phyloP scores from a whole-genome alignment of 768 basidiomycete genomes.

The Panaeolus papilionaceus region DNA sequence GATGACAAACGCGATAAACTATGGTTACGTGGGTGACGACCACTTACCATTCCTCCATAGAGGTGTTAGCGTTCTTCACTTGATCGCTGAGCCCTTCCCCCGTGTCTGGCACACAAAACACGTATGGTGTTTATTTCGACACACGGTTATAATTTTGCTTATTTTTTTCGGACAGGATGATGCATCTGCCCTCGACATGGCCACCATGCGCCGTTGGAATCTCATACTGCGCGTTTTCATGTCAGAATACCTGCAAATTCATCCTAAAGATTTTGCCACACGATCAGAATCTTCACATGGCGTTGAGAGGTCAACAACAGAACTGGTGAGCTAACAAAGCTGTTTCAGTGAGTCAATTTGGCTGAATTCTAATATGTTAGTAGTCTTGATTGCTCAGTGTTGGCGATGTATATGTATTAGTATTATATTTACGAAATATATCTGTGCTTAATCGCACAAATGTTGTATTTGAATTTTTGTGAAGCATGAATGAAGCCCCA shows the following conservation, averaged over 20 bases:
- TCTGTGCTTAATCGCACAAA: not conserved
- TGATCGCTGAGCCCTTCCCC: constrained; percentile 92
- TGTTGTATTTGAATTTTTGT: not conserved
- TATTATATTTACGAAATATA: not conserved
- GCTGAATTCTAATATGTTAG: constrained; percentile 9
- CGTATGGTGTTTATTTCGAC: constrained; percentile 50
- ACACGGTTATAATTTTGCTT: not conserved
- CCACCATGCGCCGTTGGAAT: constrained; percentile 91
- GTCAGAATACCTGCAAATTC: constrained; percentile 85
- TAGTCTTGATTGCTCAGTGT: constrained; percentile 4
- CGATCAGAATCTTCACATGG: constrained; percentile 30
- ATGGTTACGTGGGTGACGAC: constrained; percentile 85
- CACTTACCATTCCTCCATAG: constrained; percentile 86
- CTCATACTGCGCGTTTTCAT: constrained; percentile 87
- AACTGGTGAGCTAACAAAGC: constrained; percentile 46
- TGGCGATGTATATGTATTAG: not conserved
- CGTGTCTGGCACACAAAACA: constrained; percentile 83
- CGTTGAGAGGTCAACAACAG: constrained; percentile 45
- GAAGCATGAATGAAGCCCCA: constrained; percentile 3
- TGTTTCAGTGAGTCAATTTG: not conserved
- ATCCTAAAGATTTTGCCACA: constrained; percentile 49
- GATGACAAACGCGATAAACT: constrained; percentile 39
- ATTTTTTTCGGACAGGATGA: constrained; percentile 71
- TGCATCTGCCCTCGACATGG: constrained; percentile 81
- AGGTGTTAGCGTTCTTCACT: constrained; percentile 89